Evolutionary conservation across 352 stramenopile genomes (phyloP), one percentile per base, ranked within the genome.

Genomic region (Phytophthora syringae): DNA sequence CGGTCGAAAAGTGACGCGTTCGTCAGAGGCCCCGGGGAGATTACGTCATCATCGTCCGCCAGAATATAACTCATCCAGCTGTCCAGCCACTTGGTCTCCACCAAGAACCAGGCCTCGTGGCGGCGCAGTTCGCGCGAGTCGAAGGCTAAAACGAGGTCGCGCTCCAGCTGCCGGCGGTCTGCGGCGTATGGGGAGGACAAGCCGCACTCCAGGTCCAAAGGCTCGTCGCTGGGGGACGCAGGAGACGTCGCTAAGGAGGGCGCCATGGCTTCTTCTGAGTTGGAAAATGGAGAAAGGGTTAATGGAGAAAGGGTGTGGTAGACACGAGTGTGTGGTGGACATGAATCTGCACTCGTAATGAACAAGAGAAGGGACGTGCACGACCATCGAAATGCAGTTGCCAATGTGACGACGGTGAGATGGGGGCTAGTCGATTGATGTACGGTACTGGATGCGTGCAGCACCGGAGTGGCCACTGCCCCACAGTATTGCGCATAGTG

Each of bases 1-100:
- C 74, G 74, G 50, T 93, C 80, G 45, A 93, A 93, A 2, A 94
- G 77, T 47, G 82, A 70, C 54, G 87, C 80, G 71, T 94, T 93
- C 28, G 73, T 88, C 15, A 94, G 55, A 36, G 84, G 77, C 1
- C 86, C 86, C 0, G 84, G 84, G 49, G 80, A 65, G 27, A 74
- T 79, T 24, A 77, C 79, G 21, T 80, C 71, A 67, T 90, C 80
- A 50, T 82, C 65, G 53, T 92, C 84, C 51, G 77, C 84, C 47
- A 93, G 53, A 16, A 93, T 79, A 73, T 88, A 94, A 30, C 71
- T 73, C 84, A 93, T 92, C 86, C 86, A 94, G 30, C 79, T 77
- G 60, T 93, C 82, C 25, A 94, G 73, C 86, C 86, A 94, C 55
- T 67, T 72, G 22, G 82, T 90, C 61, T 93, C 86, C 18, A 94